Evolutionary conservation across 495 filamentous ascomycete genomes (phyloP).

Genomic region (Geopyxis carbonaria): DNA sequence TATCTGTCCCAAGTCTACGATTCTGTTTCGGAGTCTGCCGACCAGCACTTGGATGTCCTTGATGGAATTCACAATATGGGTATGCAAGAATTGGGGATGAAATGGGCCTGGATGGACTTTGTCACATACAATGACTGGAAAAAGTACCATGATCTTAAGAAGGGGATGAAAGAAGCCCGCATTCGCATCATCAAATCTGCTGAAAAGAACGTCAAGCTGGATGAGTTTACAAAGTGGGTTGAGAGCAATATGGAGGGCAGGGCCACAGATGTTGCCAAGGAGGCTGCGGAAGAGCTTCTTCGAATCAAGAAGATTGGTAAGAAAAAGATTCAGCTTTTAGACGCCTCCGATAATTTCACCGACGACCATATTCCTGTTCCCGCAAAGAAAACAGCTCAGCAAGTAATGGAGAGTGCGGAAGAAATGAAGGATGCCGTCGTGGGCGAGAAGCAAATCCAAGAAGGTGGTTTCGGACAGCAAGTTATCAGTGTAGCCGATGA

Average conservation of each 20-base stretch:
- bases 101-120: constrained; percentile 93
- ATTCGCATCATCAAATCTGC: constrained; percentile 58
- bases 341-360: constrained; percentile 60
- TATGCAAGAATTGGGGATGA: constrained; percentile 87
- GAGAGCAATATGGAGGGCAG: constrained; percentile 48
- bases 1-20: constrained; percentile 53
- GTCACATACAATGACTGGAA: constrained; percentile 94
- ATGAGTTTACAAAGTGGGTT: constrained; percentile 48
- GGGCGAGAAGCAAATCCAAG: constrained; percentile 10
- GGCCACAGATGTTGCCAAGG: constrained; percentile 65
- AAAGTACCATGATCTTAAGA: constrained; percentile 72
- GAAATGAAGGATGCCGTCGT: constrained; percentile 6
- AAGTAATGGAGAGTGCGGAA: constrained; percentile 7
- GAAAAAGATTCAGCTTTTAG: constrained; percentile 69
- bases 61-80: constrained; percentile 74
- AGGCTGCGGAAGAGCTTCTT: constrained; percentile 64
- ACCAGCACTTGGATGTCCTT: constrained; percentile 66
- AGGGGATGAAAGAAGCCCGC: constrained; percentile 69
- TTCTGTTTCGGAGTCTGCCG: constrained; percentile 55
- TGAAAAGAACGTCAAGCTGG: constrained; percentile 51
- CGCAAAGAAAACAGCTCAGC: constrained; percentile 10
- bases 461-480: not conserved
- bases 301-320: constrained; percentile 67
- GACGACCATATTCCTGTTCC: constrained; percentile 27
- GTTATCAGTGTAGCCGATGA: not conserved